Evolutionary conservation across 345 rosid genomes (phyloP).

Genomic region (Eucalyptus cloeziana): DNA sequence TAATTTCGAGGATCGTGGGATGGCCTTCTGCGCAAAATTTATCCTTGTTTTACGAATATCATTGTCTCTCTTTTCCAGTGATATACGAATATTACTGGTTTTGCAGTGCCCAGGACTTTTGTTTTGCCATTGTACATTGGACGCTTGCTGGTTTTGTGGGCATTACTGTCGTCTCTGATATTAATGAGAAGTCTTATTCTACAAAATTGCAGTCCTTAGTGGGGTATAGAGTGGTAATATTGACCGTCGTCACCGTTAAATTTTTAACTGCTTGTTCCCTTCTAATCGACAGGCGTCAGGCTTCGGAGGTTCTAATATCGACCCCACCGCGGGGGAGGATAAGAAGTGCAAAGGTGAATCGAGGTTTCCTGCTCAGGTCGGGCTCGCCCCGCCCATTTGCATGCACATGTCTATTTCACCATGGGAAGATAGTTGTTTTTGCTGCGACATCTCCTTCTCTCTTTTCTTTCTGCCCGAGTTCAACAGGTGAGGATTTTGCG

Average conservation of each 20-base stretch:
- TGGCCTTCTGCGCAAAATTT: background rate
- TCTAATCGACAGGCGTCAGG: constrained; percentile 50
- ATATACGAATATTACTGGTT: background rate
- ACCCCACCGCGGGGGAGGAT: constrained; percentile 97
- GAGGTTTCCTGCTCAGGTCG: constrained; percentile 96
- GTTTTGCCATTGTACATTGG: background rate
- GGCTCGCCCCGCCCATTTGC: background rate
- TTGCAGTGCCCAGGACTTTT: background rate
- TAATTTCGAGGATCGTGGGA: constrained; percentile 74
- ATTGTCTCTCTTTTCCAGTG: background rate
- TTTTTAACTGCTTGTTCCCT: background rate
- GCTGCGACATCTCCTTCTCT: background rate
- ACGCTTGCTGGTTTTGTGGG: background rate
- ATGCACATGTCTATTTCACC: constrained; percentile 9
- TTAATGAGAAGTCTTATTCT: background rate
- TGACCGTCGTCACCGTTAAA: background rate
- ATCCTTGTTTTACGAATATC: background rate
- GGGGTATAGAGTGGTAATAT: background rate
- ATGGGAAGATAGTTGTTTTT: background rate
- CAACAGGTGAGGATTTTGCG: constrained; percentile 59
- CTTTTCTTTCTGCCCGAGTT: background rate
- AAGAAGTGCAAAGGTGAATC: constrained; percentile 96
- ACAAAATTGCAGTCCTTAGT: background rate
- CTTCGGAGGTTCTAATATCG: constrained; percentile 94
- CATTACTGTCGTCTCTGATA: background rate